phyloP scores from a whole-genome alignment of 495 filamentous ascomycete genomes.

The Aspergillus sclerotiicarbonarius region DNA sequence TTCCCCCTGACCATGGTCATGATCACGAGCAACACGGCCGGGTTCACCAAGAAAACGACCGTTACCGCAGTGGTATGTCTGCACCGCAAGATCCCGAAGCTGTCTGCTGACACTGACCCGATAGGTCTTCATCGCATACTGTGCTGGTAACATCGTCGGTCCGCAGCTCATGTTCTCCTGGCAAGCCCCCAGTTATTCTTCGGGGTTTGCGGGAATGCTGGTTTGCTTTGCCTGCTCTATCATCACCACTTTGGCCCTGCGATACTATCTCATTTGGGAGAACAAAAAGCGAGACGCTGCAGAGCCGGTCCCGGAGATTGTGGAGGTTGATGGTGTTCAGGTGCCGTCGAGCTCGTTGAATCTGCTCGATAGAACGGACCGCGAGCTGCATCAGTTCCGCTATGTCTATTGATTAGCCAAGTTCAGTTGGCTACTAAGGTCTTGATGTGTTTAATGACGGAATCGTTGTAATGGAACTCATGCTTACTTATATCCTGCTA shows the following conservation, averaged over 20 bases:
- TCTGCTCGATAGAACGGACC: slow-evolving; percentile 7
- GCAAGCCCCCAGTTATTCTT: slow-evolving; percentile 17
- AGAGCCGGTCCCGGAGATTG: neutral
- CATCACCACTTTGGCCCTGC: neutral
- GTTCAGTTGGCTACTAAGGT: too few relatives aligned
- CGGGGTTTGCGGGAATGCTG: slow-evolving; percentile 11
- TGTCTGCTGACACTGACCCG: neutral
- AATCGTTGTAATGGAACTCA: too few relatives aligned
- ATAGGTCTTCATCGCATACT: slow-evolving; percentile 30
- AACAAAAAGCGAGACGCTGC: slow-evolving; percentile 4
- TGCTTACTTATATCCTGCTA: too few relatives aligned
- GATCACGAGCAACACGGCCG: slow-evolving; percentile 22
- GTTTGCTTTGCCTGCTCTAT: slow-evolving; percentile 3
- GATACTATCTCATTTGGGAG: slow-evolving; percentile 16
- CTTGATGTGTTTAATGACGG: neutral
- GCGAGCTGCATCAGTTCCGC: neutral
- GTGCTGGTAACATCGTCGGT: slow-evolving; percentile 35
- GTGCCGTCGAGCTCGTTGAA: neutral
- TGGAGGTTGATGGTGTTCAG: neutral
- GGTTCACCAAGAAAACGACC: slow-evolving; percentile 24
- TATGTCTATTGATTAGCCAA: slow-evolving; percentile 7
- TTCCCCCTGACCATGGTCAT: slow-evolving; percentile 14
- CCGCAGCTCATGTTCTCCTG: slow-evolving; percentile 18
- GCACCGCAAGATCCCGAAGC: too few relatives aligned
- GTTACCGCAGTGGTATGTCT: slow-evolving; percentile 13